Conservation (phyloP, 2,329 filamentous ascomycete genomes). For the Claviceps capensis region DNA sequence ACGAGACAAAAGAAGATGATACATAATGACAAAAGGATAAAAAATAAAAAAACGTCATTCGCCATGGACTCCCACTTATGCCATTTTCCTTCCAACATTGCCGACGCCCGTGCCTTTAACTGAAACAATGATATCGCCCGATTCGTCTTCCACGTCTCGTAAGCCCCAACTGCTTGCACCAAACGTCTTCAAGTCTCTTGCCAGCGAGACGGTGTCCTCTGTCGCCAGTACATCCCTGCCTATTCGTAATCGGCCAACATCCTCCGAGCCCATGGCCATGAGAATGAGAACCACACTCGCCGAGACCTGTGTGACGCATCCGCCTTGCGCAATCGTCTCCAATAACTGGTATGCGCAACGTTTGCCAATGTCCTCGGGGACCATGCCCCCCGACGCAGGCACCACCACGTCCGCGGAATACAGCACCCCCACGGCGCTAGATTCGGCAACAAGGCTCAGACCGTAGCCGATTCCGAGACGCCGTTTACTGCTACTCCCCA, state of each 20-base stretch:
- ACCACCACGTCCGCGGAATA: slow-evolving; percentile 76
- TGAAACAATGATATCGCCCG: slow-evolving; percentile 67
- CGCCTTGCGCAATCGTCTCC: slow-evolving; percentile 68
- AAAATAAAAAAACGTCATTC: background rate
- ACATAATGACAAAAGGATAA: background rate
- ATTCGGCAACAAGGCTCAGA: slow-evolving; percentile 80
- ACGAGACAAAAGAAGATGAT: background rate
- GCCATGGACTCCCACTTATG: slow-evolving; percentile 21
- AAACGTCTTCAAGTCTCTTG: slow-evolving; percentile 76
- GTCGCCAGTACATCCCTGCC: slow-evolving; percentile 70
- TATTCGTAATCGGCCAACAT: slow-evolving; percentile 75
- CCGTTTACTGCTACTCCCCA: slow-evolving; percentile 32
- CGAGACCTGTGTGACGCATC: slow-evolving; percentile 62
- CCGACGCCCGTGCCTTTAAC: slow-evolving; percentile 89
- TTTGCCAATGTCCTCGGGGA: slow-evolving; percentile 83
- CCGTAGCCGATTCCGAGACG: slow-evolving; percentile 84
- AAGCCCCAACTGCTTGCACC: slow-evolving; percentile 86
- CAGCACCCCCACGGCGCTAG: slow-evolving; percentile 63
- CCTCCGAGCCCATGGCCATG: slow-evolving; percentile 97
- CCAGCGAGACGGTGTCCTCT: slow-evolving; percentile 66
- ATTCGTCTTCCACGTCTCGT: slow-evolving; percentile 54
- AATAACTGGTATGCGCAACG: slow-evolving; percentile 80
- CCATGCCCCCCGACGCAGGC: slow-evolving; percentile 63
- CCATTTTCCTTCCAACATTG: slow-evolving; percentile 86
- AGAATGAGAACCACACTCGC: slow-evolving; percentile 65